Conservation (phyloP, 768 basidiomycete genomes). For the Auriculariales sp. region DNA sequence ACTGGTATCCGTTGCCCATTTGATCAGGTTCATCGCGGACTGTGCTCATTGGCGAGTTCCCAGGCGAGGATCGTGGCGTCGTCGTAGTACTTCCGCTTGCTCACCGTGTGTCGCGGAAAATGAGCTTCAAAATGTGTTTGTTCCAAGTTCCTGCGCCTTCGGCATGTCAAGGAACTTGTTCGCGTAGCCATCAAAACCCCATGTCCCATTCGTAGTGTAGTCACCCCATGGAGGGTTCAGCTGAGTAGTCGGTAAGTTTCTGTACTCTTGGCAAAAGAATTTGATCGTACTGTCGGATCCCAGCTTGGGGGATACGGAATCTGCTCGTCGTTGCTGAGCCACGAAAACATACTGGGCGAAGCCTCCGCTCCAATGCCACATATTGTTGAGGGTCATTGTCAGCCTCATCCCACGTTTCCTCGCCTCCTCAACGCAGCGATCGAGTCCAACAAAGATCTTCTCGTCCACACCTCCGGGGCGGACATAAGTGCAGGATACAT, state of each 20-base stretch:
- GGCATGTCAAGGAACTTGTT: neutral
- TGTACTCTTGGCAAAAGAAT: too few species aligned
- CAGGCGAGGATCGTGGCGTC: neutral
- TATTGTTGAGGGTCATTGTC: neutral
- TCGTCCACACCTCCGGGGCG: neutral
- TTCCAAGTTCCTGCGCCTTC: neutral
- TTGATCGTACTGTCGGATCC: too few species aligned
- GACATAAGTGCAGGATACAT: neutral
- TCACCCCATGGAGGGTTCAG: neutral
- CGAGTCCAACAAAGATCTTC: neutral
- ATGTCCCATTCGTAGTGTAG: neutral
- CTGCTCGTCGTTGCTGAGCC: slow-evolving; percentile 1
- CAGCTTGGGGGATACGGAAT: neutral
- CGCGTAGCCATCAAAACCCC: neutral
- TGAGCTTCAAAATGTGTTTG: neutral
- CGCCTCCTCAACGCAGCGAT: neutral
- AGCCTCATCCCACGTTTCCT: neutral
- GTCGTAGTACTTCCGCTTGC: neutral
- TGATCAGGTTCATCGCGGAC: neutral
- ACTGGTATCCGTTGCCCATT: neutral
- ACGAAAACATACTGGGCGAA: neutral
- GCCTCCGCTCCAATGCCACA: neutral
- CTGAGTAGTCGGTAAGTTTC: too few species aligned
- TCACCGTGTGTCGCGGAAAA: neutral
- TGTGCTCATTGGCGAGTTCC: neutral